Conservation (phyloP, 768 basidiomycete genomes). For the Russula olivacea region DNA sequence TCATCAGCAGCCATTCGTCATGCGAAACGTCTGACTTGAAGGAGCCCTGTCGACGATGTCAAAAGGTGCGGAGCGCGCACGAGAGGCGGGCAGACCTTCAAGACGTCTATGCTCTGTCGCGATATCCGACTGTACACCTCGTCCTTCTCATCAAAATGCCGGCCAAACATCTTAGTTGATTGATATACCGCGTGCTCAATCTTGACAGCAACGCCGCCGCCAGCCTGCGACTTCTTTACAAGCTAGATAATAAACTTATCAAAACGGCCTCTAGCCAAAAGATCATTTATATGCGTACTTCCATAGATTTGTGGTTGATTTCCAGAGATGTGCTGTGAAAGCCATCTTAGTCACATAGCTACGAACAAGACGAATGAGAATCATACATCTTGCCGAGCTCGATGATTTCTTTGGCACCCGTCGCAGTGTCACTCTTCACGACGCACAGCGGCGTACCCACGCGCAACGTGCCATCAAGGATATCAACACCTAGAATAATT, state of each 20-base stretch:
- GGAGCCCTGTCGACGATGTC: constrained; percentile 45
- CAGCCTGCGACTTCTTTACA: constrained; percentile 91
- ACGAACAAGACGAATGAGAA: neutral
- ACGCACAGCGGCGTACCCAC: constrained; percentile 94
- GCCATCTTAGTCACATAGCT: constrained; percentile 8
- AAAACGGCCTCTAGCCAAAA: neutral
- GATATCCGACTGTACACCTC: constrained; percentile 88
- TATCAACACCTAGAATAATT: constrained; percentile 94
- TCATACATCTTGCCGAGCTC: constrained; percentile 91
- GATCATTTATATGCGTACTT: constrained; percentile 43
- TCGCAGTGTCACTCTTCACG: constrained; percentile 82
- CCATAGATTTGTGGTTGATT: constrained; percentile 89
- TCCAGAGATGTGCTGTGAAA: constrained; percentile 80
- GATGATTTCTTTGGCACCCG: constrained; percentile 86
- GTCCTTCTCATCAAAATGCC: constrained; percentile 95
- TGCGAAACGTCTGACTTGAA: constrained; percentile 86
- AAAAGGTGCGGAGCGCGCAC: constrained; percentile 7
- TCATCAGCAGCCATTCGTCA: constrained; percentile 93
- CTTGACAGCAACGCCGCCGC: constrained; percentile 95
- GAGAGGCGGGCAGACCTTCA: constrained; percentile 57
- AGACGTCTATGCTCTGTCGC: constrained; percentile 88
- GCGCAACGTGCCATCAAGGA: constrained; percentile 85
- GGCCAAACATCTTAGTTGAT: constrained; percentile 90
- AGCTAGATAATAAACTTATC: constrained; percentile 41
- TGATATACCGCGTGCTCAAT: constrained; percentile 97